Conservation (phyloP, 2,329 filamentous ascomycete species). For the Cordyceps cateniannulata region DNA sequence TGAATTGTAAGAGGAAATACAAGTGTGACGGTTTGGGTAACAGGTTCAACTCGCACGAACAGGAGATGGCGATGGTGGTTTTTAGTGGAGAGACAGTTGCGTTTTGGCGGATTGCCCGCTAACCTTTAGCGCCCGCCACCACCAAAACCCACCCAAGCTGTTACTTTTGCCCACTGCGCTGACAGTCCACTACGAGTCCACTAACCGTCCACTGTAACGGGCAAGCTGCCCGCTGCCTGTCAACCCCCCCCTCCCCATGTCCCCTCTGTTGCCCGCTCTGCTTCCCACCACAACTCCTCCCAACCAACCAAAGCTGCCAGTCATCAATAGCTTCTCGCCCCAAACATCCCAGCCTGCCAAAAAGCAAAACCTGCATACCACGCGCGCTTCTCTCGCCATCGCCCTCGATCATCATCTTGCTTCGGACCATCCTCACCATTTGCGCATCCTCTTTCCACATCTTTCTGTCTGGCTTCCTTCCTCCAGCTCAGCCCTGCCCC, state of each 20-base stretch:
- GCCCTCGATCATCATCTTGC: not conserved
- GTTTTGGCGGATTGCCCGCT: not conserved
- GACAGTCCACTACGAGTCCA: not conserved
- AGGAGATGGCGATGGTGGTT: no score
- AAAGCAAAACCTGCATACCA: slow-evolving; percentile 4
- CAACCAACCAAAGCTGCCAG: not conserved
- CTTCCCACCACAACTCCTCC: not conserved
- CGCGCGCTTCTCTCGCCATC: not conserved
- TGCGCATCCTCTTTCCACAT: not conserved
- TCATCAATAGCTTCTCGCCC: slow-evolving; percentile 9
- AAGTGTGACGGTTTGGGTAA: no score
- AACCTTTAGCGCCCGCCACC: not conserved
- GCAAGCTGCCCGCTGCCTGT: not conserved
- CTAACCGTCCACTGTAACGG: not conserved
- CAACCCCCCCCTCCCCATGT: not conserved
- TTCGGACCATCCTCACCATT: not conserved
- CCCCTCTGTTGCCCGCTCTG: not conserved
- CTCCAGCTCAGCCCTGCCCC: not conserved
- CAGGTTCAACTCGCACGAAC: no score
- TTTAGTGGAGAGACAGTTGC: no score
- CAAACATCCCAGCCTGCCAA: slow-evolving; percentile 7
- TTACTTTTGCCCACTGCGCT: not conserved
- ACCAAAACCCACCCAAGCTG: no score
- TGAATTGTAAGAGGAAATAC: no score
- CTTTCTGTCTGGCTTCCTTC: not conserved